Percentiles rank a stretch among this genome's conserved stretches.
Evolutionary conservation across 805 yeast species (phyloP).

Genomic region (Yamadazyma sp.): DNA sequence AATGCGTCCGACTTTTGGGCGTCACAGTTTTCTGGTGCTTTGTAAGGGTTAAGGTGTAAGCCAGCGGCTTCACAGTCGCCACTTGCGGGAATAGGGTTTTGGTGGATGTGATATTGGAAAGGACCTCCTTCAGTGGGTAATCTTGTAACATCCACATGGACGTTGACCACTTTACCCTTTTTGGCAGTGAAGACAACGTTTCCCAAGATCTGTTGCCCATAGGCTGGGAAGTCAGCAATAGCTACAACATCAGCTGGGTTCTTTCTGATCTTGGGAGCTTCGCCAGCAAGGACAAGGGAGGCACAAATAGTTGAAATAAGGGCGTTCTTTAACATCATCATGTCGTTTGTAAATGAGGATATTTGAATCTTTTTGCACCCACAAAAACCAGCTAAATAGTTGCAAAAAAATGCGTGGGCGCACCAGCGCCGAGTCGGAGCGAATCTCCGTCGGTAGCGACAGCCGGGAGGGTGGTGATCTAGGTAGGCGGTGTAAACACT

Average conservation of each 20-base stretch:
- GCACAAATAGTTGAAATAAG: constrained; percentile 9
- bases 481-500: no score
- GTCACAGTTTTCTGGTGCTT: constrained; percentile 55
- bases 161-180: constrained; percentile 60
- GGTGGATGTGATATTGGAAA: constrained; percentile 69
- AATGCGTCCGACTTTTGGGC: constrained; percentile 48
- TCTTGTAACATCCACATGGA: constrained; percentile 69
- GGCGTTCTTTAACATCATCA: constrained; percentile 10
- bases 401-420: constrained; percentile 3
- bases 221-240: constrained; percentile 55
- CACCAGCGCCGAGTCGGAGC: constrained; percentile 1
- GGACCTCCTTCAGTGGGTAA: constrained; percentile 68
- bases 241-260: constrained; percentile 54
- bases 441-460: constrained; percentile 3
- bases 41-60: constrained; percentile 62
- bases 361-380: constrained; percentile 4
- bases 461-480: no score
- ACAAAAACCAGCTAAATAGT: not conserved
- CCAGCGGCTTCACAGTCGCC: constrained; percentile 58
- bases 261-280: constrained; percentile 51
- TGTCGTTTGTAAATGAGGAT: not conserved
- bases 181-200: constrained; percentile 56
- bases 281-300: constrained; percentile 26
- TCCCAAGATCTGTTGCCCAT: constrained; percentile 47
- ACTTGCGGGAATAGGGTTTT: constrained; percentile 46